Conservation (phyloP, 495 filamentous ascomycete species). For the Daldinia childiae region DNA sequence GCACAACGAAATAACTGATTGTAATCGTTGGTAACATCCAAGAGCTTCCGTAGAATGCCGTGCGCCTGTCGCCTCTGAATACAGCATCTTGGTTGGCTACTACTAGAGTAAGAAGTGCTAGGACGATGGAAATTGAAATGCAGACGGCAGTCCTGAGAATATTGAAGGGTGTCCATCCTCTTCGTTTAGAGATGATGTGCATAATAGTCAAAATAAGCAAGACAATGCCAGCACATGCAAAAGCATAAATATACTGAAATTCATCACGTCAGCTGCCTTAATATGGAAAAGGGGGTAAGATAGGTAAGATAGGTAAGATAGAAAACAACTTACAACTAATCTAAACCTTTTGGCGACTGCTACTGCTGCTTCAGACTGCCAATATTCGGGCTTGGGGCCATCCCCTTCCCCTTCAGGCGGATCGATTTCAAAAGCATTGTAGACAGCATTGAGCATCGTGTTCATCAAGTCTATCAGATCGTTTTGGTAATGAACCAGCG, state of each 20-base stretch:
- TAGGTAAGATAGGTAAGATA: neutral
- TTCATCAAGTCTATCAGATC: slow-evolving; percentile 34
- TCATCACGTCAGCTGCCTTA: neutral
- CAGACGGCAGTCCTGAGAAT: slow-evolving; percentile 50
- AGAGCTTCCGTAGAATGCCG: slow-evolving; percentile 40
- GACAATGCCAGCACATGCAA: slow-evolving; percentile 54
- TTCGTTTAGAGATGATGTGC: slow-evolving; percentile 47
- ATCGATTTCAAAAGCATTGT: slow-evolving; percentile 45
- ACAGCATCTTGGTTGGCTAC: slow-evolving; percentile 39
- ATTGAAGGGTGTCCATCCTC: slow-evolving; percentile 47
- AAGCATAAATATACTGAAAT: slow-evolving; percentile 54
- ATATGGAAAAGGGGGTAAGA: neutral
- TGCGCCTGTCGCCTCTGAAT: neutral
- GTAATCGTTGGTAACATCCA: slow-evolving; percentile 55
- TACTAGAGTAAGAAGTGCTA: slow-evolving; percentile 46
- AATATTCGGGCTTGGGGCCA: slow-evolving; percentile 5
- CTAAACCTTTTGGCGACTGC: slow-evolving; percentile 37
- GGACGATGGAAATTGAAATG: slow-evolving; percentile 46
- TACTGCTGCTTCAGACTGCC: slow-evolving; percentile 27
- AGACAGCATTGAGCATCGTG: slow-evolving; percentile 45
- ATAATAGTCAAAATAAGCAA: slow-evolving; percentile 55
- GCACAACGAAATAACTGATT: slow-evolving; percentile 47
- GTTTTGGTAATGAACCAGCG: neutral
- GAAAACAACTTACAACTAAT: slow-evolving; percentile 46
- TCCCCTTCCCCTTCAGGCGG: slow-evolving; percentile 38